Base-by-base conservation (phyloP, 2,329 filamentous ascomycete genomes). In the Ramichloridium luteum region DNA sequence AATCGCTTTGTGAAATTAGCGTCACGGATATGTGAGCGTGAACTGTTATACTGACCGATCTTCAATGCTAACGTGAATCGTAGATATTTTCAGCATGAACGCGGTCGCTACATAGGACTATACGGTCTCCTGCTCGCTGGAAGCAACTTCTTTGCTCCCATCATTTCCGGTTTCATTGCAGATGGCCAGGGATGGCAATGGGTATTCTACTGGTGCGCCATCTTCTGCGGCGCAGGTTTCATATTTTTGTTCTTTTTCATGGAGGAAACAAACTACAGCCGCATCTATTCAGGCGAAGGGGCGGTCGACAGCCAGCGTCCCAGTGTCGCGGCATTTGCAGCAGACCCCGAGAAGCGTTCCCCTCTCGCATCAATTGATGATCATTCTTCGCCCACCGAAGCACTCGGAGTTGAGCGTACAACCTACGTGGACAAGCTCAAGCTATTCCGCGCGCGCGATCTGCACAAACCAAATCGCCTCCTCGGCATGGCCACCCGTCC, bases 251-350 rank as follows among this genome's bases (percentile, higher is more conserved):
- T 72, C 53, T 67, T 75, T 43, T 64, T 67, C 48, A 64, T 73
- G 58, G 72, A 75, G 48, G 72, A 75, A 49, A 73, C 71, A 4
- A 74, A 70, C 46, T 72, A 64, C 34, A 37, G 35, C 13, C 39
- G 45, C n/a, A 23, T 23, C n/a, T n/a, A n/a, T n/a, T n/a, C n/a
- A n/a, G n/a, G n/a, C n/a, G n/a, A n/a, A n/a, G n/a, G n/a, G n/a
- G n/a, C n/a, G n/a, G 20, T 23, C 8, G 20, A 23, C n/a, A n/a
- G 8, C 20, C 8, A n/a, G 8, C 13, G 22, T 2, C 22, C 27
- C 5, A 14, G 13, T 6, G 16, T 18, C 9, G 16, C 16, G n/a
- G n/a, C n/a, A n/a, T n/a, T n/a, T n/a, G n/a, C n/a, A n/a, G n/a
- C n/a, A n/a, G n/a, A n/a, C n/a, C 30, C 25, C 10, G 27, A 23